phyloP scores from a whole-genome alignment of 148 eudicot genomes.

The Fagopyrum esculentum region DNA sequence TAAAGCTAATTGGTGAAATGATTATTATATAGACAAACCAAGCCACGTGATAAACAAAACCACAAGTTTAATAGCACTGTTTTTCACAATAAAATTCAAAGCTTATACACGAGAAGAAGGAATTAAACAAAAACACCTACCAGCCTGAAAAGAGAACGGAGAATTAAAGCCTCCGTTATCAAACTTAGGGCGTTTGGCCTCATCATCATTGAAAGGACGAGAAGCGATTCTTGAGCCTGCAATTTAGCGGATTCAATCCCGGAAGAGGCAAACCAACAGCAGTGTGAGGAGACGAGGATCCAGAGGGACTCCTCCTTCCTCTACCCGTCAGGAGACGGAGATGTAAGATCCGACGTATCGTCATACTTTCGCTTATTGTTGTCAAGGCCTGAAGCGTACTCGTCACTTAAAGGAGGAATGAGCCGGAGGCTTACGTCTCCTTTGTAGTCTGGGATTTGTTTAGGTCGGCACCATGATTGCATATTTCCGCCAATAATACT shows the following conservation, averaged over 20 bases:
- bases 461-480: too few relatives aligned
- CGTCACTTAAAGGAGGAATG: too few relatives aligned
- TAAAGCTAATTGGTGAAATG: background rate
- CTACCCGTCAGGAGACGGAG: constrained; percentile 16
- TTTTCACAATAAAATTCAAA: too few relatives aligned
- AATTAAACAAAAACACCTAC: constrained; percentile 13
- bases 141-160: constrained; percentile 17
- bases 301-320: constrained; percentile 41
- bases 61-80: background rate
- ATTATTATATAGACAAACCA: background rate
- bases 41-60: background rate
- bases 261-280: constrained; percentile 23
- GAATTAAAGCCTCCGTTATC: constrained; percentile 52
- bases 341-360: constrained; percentile 35
- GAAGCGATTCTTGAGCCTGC: constrained; percentile 79
- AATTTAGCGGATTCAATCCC: constrained; percentile 60
- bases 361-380: constrained; percentile 76
- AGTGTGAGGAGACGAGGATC: constrained; percentile 51
- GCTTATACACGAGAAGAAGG: background rate
- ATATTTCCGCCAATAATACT: too few relatives aligned
- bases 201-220: constrained; percentile 43
- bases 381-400: constrained; percentile 31
- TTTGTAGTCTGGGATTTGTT: too few relatives aligned
- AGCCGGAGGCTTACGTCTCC: too few relatives aligned
- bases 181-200: constrained; percentile 66